Evolutionary conservation across 2,329 filamentous ascomycete genomes (phyloP).

Genomic region (Neobulgaria alba): DNA sequence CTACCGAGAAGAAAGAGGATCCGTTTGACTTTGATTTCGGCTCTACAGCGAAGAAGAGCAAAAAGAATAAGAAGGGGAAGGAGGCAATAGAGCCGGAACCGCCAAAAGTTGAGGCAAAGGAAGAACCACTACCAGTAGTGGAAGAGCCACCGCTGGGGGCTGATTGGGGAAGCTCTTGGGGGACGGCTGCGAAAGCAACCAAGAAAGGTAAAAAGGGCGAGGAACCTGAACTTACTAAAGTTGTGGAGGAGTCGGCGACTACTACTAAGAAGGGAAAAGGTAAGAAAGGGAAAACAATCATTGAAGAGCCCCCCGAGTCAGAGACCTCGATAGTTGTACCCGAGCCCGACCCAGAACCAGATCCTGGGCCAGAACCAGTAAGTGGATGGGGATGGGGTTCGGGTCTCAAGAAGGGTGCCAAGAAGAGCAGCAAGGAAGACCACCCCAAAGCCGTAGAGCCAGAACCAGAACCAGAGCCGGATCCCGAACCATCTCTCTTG

Average conservation of each 20-base stretch:
- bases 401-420: slow-evolving; percentile 18
- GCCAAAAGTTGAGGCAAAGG: slow-evolving; percentile 18
- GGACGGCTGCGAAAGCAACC: slow-evolving; percentile 24
- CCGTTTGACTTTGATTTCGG: slow-evolving; percentile 29
- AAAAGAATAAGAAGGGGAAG: slow-evolving; percentile 38
- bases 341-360: slow-evolving; percentile 22
- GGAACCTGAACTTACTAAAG: slow-evolving; percentile 4
- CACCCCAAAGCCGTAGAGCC: neutral
- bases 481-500: slow-evolving; percentile 32
- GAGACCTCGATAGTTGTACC: neutral
- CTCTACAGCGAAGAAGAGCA: slow-evolving; percentile 33
- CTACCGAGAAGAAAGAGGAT: slow-evolving; percentile 30
- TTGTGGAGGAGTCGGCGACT: neutral
- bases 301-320: slow-evolving; percentile 1
- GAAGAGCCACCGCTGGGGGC: slow-evolving; percentile 22
- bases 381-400: slow-evolving; percentile 21
- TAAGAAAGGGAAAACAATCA: slow-evolving; percentile 35
- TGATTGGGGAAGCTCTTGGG: slow-evolving; percentile 18
- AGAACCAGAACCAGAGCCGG: slow-evolving; percentile 14
- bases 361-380: slow-evolving; percentile 20
- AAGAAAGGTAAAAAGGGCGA: slow-evolving; percentile 36
- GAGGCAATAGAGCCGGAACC: slow-evolving; percentile 26
- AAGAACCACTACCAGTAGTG: slow-evolving; percentile 17
- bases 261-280: slow-evolving; percentile 33
- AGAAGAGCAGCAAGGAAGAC: slow-evolving; percentile 23